Base-by-base conservation (phyloP, 2,329 filamentous ascomycete species). In the Sporothrix luriei region DNA sequence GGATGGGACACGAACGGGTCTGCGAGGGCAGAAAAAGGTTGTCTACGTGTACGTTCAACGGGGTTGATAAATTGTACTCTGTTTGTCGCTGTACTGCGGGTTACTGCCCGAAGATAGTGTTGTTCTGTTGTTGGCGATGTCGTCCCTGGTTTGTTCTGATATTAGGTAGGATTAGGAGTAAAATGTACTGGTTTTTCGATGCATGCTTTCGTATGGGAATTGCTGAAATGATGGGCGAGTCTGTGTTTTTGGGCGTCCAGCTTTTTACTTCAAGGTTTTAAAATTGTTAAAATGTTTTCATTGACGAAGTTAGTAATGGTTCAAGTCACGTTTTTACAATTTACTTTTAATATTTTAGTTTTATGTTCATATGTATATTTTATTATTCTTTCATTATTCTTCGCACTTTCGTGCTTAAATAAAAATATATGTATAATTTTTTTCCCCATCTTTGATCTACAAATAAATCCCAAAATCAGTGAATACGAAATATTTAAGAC, bases 11-110 rank as follows among this genome's bases (percentile, higher is more conserved):
- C 76, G 86, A 10, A 84, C 80, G 0, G 86, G 86, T 0, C 76
- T 81, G 19, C 75, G 77, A 0, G 81, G 82, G 0, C 80, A 82
- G 73, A 85, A 84, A 77, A 84, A 84, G 0, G 82, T 88, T 3
- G 84, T 88, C n/a, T 88, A 85, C 76, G 72, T 89, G 19, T 90
- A 86, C 81, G 80, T 88, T 68, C 85, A 83, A 21, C 87, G 86
- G 76, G 83, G 81, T 64, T 86, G 73, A 78, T 33, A 6, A 33
- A 33, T 33, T 33, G 33, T 33, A 9, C 33, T 38, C 11, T 1
- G 14, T 13, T 6, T 38, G 55, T n/a, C 10, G 16, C 19, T n/a
- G 38, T 2, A 16, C 6, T 54, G 19, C 11, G 6, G 43, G 19
- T 16, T 48, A 16, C 43, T 4, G 43, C 16, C n/a, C n/a, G 19